phyloP scores from a whole-genome alignment of 768 basidiomycete species.

The Gloeopeniophorella convolvens region DNA sequence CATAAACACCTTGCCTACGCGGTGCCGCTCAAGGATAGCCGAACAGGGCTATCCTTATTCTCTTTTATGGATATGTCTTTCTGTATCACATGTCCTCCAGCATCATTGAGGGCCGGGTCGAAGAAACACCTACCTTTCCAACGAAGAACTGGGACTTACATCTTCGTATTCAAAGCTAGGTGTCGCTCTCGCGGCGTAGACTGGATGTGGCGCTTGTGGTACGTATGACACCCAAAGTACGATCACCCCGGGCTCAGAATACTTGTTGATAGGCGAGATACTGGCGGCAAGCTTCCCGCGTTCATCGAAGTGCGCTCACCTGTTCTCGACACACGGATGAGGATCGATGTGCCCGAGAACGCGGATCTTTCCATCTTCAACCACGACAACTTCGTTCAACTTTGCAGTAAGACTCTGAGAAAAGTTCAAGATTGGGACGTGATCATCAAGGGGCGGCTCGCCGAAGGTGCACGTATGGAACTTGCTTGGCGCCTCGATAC shows the following conservation, averaged over 20 bases:
- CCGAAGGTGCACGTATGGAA: slow-evolving; percentile 52
- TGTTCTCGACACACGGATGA: slow-evolving; percentile 55
- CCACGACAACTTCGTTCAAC: slow-evolving; percentile 52
- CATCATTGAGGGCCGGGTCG: slow-evolving; percentile 34
- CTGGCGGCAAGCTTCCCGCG: slow-evolving; percentile 67
- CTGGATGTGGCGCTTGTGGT: slow-evolving; percentile 91
- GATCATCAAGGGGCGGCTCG: slow-evolving; percentile 48
- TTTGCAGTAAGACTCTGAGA: slow-evolving; percentile 52
- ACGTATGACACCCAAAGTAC: slow-evolving; percentile 1
- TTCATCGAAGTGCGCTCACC: slow-evolving; percentile 69
- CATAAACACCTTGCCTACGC: slow-evolving; percentile 76
- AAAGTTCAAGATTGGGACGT: slow-evolving; percentile 55
- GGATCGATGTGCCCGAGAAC: slow-evolving; percentile 50
- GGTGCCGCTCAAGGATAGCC: slow-evolving; percentile 58
- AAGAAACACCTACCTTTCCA: slow-evolving; percentile 45
- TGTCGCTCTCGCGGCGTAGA: slow-evolving; percentile 73
- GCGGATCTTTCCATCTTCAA: slow-evolving; percentile 44
- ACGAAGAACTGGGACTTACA: slow-evolving; percentile 61
- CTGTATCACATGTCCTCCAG: slow-evolving; percentile 62
- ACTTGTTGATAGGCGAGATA: slow-evolving; percentile 46
- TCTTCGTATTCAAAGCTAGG: slow-evolving; percentile 82
- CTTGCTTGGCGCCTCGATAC: slow-evolving; percentile 74
- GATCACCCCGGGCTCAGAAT: not conserved
- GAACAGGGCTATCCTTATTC: slow-evolving; percentile 75
- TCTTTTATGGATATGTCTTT: slow-evolving; percentile 84